Conservation (phyloP, 768 basidiomycete species). For the Rubroboletus pulcherrimus region DNA sequence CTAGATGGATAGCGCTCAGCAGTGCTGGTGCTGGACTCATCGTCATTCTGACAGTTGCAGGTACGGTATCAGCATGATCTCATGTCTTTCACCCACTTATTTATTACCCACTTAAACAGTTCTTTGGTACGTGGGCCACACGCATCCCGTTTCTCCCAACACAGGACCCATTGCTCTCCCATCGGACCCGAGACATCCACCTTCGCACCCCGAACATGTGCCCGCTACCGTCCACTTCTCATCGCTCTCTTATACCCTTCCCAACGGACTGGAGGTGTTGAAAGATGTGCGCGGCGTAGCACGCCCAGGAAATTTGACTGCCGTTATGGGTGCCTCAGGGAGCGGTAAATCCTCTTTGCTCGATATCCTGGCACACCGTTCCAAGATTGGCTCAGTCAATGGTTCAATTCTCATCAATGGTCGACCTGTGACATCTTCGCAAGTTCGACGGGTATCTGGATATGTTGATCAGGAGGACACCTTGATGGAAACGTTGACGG, state of each 20-base stretch:
- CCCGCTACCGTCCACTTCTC: conserved; percentile 93
- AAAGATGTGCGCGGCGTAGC: conserved; percentile 78
- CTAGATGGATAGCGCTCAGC: conserved; percentile 78
- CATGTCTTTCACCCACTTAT: not conserved
- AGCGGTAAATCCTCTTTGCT: conserved; percentile 96
- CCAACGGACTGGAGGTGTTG: conserved; percentile 60
- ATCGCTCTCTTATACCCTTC: conserved; percentile 74
- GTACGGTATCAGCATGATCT: conserved; percentile 33
- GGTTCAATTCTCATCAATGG: conserved; percentile 87
- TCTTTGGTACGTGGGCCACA: conserved; percentile 89
- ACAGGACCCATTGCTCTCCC: conserved; percentile 78
- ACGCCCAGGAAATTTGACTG: conserved; percentile 86
- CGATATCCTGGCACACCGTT: conserved; percentile 90
- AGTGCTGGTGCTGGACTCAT: conserved; percentile 73
- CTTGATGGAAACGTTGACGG: conserved; percentile 93
- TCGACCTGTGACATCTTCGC: conserved; percentile 61
- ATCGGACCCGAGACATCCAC: conserved; percentile 67
- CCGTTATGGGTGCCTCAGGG: conserved; percentile 96
- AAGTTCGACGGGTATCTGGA: conserved; percentile 84
- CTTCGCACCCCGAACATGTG: conserved; percentile 71
- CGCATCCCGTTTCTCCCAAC: conserved; percentile 38
- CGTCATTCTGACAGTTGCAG: conserved; percentile 62
- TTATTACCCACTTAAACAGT: conserved; percentile 36
- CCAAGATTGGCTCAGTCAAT: conserved; percentile 71
- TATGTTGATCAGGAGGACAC: conserved; percentile 99